Percentiles rank a stretch among this genome's conserved stretches.
phyloP scores from a whole-genome alignment of 352 stramenopile genomes.

The Pythium myriotylum region DNA sequence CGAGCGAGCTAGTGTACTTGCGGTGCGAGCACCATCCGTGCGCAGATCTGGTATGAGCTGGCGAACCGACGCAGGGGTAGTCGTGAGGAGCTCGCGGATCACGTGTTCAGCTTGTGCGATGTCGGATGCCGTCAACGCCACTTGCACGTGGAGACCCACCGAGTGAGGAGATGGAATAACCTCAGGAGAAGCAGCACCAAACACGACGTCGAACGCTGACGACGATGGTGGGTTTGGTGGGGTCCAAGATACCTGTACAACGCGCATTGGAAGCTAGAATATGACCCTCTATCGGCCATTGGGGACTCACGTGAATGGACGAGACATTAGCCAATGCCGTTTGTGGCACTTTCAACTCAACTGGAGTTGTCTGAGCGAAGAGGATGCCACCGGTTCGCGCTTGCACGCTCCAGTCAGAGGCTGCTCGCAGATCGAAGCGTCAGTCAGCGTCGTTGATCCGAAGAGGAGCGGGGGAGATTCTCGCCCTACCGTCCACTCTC shows the following conservation, averaged over 20 bases:
- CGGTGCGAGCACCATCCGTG: background rate
- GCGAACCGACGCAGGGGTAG: background rate
- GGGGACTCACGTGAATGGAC: conserved; percentile 17
- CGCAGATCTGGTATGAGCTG: background rate
- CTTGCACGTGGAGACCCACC: conserved; percentile 15
- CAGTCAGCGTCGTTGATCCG: background rate
- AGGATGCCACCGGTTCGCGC: conserved; percentile 7
- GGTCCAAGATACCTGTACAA: conserved; percentile 17
- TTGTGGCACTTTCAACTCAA: background rate
- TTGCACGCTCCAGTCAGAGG: background rate
- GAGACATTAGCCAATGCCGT: conserved; percentile 10
- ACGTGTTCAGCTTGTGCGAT: background rate
- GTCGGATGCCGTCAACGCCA: background rate
- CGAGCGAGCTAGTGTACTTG: conserved; percentile 10
- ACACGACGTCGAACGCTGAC: conserved; percentile 13
- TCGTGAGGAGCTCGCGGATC: background rate
- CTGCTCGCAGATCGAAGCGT: background rate
- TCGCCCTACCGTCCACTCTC: conserved; percentile 2
- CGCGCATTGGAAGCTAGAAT: no score
- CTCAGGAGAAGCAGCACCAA: conserved; percentile 2
- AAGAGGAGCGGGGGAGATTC: no score
- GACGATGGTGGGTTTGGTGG: conserved; percentile 1
- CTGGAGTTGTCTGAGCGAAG: background rate
- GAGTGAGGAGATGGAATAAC: conserved; percentile 16
- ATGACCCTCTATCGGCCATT: no score